Conservation (phyloP, 139 green algal genomes). For the Asterochloris sp. region DNA sequence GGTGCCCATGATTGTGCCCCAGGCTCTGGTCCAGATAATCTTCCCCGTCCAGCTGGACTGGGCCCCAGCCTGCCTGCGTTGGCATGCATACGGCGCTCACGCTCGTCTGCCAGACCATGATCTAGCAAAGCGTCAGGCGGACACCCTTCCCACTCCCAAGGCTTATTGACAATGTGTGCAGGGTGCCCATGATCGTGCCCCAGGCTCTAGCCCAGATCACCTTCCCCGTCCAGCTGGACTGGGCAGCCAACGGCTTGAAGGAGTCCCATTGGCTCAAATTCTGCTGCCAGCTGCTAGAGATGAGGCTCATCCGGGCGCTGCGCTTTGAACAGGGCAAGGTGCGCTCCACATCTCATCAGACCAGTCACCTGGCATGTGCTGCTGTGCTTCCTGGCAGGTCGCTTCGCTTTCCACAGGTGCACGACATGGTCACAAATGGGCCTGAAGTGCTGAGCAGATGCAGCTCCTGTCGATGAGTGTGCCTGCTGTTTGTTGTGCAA, state of each 20-base stretch:
- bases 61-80: background rate
- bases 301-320: constrained; percentile 64
- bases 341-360: background rate
- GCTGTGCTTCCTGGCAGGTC: background rate
- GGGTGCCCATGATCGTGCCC: constrained; percentile 63
- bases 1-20: constrained; percentile 63
- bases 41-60: constrained; percentile 28
- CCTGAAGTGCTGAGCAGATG: background rate
- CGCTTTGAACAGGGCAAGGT: constrained; percentile 77
- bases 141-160: background rate
- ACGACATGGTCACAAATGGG: background rate
- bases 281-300: constrained; percentile 68
- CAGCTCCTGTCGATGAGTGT: background rate
- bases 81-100: background rate
- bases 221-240: constrained; percentile 60
- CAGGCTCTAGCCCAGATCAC: constrained; percentile 66
- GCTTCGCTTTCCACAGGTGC: background rate
- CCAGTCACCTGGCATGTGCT: background rate
- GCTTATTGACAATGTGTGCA: background rate
- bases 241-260: constrained; percentile 2
- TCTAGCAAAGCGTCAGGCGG: background rate
- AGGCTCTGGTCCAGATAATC: constrained; percentile 65
- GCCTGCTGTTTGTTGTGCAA: background rate
- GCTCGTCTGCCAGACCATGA: background rate
- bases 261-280: constrained; percentile 34